phyloP scores from a whole-genome alignment of 2,329 filamentous ascomycete genomes.

The Alternaria arborescens region DNA sequence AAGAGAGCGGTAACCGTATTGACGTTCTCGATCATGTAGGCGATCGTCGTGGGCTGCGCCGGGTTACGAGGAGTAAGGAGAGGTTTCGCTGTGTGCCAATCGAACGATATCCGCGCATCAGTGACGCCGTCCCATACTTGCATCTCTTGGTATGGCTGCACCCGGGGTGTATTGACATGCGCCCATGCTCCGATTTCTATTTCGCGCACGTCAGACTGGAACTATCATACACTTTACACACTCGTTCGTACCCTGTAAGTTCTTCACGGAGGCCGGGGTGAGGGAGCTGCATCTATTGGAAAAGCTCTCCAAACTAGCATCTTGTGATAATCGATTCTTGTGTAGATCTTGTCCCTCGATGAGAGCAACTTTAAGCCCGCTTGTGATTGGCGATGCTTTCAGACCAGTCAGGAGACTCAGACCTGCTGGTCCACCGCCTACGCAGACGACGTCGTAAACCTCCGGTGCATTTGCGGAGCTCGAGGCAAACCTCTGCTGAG shows the following conservation, averaged over 20 bases:
- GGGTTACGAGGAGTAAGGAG: constrained; percentile 51
- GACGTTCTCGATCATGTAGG: constrained; percentile 95
- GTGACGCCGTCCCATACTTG: constrained; percentile 97
- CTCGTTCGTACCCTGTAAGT: constrained; percentile 66
- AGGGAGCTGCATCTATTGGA: constrained; percentile 97
- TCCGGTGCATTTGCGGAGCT: constrained; percentile 61
- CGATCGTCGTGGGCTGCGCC: constrained; percentile 69
- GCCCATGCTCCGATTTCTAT: constrained; percentile 81
- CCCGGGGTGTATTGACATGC: constrained; percentile 74
- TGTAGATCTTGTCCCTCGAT: constrained; percentile 88
- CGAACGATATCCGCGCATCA: constrained; percentile 87
- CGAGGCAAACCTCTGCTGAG: constrained; percentile 43
- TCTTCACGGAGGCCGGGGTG: constrained; percentile 85
- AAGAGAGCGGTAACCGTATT: constrained; percentile 86
- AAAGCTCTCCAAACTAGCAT: constrained; percentile 70
- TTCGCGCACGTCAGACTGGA: constrained; percentile 19
- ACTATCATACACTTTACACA: neutral
- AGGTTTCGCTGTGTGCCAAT: constrained; percentile 66
- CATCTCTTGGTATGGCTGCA: constrained; percentile 94
- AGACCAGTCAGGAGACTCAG: constrained; percentile 67
- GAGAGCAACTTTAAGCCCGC: constrained; percentile 82
- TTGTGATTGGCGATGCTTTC: constrained; percentile 74
- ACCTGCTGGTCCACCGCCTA: constrained; percentile 88
- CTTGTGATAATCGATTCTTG: constrained; percentile 71
- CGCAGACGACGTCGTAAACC: constrained; percentile 91